Conservation (phyloP, 1,139 yeast species). For the Debaryomyces sp. region DNA sequence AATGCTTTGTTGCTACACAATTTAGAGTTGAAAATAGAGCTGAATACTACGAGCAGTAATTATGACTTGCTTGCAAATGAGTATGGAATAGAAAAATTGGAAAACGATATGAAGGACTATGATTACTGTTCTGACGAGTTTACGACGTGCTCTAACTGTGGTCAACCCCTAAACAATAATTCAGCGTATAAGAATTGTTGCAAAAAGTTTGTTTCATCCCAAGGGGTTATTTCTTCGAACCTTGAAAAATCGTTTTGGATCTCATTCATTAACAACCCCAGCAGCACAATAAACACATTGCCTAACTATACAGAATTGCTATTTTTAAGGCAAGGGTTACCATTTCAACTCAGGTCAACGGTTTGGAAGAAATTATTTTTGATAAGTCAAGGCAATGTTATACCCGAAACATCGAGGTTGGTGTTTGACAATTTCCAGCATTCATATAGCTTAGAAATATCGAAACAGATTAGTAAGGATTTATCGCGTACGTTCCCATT, state of each 20-base stretch:
- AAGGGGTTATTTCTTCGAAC: conserved; percentile 23
- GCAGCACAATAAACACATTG: conserved; percentile 47
- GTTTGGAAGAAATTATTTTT: conserved; percentile 43
- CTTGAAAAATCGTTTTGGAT: conserved; percentile 50
- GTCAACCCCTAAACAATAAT: conserved; percentile 18
- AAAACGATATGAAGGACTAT: conserved; percentile 22
- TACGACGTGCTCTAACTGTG: conserved; percentile 37
- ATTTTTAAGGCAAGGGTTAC: conserved; percentile 44
- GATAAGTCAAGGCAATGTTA: conserved; percentile 27
- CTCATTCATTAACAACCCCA: conserved; percentile 46
- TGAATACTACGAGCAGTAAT: conserved; percentile 1
- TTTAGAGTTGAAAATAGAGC: conserved; percentile 36
- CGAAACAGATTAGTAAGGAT: conserved; percentile 63
- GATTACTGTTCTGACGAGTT: conserved; percentile 36
- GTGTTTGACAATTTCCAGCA: conserved; percentile 48
- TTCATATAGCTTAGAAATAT: conserved; percentile 42
- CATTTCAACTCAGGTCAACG: conserved; percentile 37
- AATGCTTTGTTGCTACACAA: conserved; percentile 31
- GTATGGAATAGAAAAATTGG: conserved; percentile 1
- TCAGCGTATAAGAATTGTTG: conserved; percentile 24
- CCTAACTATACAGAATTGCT: conserved; percentile 51
- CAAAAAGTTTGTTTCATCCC: conserved; percentile 11
- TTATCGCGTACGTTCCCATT: conserved; percentile 66
- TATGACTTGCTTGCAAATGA: neutral
- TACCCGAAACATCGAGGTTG: conserved; percentile 40